Conservation (phyloP, 2,329 filamentous ascomycete species). For the Colletotrichum sp. region DNA sequence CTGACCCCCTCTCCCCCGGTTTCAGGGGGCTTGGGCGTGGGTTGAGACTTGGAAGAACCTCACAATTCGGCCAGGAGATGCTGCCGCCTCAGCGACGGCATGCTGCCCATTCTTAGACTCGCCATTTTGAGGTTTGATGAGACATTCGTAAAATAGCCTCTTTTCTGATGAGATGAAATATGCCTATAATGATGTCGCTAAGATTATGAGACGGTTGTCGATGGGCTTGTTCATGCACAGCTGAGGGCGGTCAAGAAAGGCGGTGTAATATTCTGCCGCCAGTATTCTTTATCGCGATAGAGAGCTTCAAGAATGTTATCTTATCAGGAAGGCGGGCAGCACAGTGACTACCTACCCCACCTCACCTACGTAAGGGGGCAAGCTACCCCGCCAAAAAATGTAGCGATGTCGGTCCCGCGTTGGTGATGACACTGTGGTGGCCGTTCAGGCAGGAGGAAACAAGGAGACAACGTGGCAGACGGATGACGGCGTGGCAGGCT, state of each 20-base stretch:
- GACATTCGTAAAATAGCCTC: neutral
- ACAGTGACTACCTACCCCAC: neutral
- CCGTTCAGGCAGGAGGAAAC: neutral
- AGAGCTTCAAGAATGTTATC: neutral
- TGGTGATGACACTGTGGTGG: neutral
- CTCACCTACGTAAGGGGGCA: neutral
- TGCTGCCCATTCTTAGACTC: constrained; percentile 45
- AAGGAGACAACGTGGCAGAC: neutral
- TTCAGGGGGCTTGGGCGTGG: neutral
- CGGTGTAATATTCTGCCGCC: constrained; percentile 33
- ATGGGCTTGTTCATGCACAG: constrained; percentile 14
- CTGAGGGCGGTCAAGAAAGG: constrained; percentile 28
- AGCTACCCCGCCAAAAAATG: constrained; percentile 15
- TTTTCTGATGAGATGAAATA: constrained; percentile 4
- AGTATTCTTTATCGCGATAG: constrained; percentile 17
- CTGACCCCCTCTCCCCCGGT: constrained; percentile 27
- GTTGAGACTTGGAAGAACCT: neutral
- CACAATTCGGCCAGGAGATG: constrained; percentile 85
- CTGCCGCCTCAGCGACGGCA: constrained; percentile 71
- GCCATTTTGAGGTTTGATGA: constrained; percentile 39
- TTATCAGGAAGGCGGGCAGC: neutral
- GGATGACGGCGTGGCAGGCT: neutral
- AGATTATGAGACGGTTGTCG: constrained; percentile 10
- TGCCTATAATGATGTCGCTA: neutral
- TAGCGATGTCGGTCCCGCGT: neutral